Conservation (phyloP, 2,329 filamentous ascomycete genomes). For the Fusarium guadeloupense region DNA sequence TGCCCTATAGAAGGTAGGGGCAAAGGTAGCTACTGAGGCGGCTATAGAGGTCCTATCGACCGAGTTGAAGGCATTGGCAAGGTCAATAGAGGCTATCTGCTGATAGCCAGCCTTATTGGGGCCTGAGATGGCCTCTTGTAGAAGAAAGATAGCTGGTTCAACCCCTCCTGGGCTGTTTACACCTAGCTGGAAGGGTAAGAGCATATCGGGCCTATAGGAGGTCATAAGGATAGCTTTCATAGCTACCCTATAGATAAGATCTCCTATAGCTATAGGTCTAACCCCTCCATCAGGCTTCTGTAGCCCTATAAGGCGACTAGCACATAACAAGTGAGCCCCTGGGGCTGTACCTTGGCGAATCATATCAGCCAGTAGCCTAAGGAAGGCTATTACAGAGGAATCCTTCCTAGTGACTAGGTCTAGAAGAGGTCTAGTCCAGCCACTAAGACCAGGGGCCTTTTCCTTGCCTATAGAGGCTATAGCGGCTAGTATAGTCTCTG, state of each 20-base stretch:
- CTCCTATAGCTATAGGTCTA: background rate
- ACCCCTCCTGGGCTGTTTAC: background rate
- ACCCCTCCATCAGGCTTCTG: background rate
- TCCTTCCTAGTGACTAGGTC: background rate
- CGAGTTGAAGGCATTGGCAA: background rate
- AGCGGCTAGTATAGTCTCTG: background rate
- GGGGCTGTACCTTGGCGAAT: background rate
- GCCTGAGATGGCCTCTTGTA: background rate
- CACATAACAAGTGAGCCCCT: background rate
- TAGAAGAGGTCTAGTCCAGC: background rate
- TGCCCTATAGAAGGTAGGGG: background rate
- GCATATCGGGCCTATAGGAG: background rate
- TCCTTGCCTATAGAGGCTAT: constrained; percentile 3
- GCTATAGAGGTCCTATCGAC: background rate
- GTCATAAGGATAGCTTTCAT: background rate
- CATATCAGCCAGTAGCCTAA: constrained; percentile 1
- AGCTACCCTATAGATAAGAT: background rate
- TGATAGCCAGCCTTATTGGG: background rate
- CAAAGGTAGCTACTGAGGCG: background rate
- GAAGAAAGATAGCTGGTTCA: background rate
- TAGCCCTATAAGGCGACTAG: background rate
- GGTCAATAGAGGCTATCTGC: background rate
- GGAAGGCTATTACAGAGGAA: background rate
- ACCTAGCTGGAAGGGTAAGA: background rate
- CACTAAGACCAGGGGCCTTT: background rate